phyloP scores from a whole-genome alignment of 306 rosid genomes.

The Arachis hypogaea region DNA sequence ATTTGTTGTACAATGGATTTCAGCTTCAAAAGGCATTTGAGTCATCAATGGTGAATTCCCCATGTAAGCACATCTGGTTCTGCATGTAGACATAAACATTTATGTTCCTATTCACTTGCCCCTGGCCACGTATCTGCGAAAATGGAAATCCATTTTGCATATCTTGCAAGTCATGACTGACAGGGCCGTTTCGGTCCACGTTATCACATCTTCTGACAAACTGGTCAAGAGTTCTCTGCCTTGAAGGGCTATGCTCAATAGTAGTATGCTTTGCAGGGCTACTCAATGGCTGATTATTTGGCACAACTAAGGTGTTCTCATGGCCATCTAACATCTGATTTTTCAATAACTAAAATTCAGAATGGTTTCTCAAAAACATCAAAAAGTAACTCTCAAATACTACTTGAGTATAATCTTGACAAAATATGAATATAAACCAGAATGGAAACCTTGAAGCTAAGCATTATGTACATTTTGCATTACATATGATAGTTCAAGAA shows the following conservation, averaged over 20 bases:
- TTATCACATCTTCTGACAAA: slow-evolving; percentile 46
- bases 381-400: too few species aligned
- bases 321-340: slow-evolving; percentile 94
- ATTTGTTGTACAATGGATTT: neutral
- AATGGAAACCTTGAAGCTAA: slow-evolving; percentile 25
- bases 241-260: slow-evolving; percentile 61
- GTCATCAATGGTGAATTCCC: neutral
- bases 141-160: slow-evolving; percentile 19
- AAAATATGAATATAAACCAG: slow-evolving; percentile 26
- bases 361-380: too few species aligned
- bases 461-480: slow-evolving; percentile 30
- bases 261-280: slow-evolving; percentile 52
- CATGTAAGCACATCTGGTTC: neutral
- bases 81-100: neutral
- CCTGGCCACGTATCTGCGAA: too few species aligned
- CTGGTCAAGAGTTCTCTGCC: slow-evolving; percentile 77
- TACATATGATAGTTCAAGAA: slow-evolving; percentile 20
- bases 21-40: neutral
- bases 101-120: too few species aligned
- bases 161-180: slow-evolving; percentile 41
- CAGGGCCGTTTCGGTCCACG: slow-evolving; percentile 54
- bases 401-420: slow-evolving; percentile 7
- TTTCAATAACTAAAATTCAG: slow-evolving; percentile 10
- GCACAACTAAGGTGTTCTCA: slow-evolving; percentile 73
- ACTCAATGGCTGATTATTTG: slow-evolving; percentile 38